Base-by-base conservation (phyloP, 2,329 filamentous ascomycete genomes). In the Paecilomyces niveus region DNA sequence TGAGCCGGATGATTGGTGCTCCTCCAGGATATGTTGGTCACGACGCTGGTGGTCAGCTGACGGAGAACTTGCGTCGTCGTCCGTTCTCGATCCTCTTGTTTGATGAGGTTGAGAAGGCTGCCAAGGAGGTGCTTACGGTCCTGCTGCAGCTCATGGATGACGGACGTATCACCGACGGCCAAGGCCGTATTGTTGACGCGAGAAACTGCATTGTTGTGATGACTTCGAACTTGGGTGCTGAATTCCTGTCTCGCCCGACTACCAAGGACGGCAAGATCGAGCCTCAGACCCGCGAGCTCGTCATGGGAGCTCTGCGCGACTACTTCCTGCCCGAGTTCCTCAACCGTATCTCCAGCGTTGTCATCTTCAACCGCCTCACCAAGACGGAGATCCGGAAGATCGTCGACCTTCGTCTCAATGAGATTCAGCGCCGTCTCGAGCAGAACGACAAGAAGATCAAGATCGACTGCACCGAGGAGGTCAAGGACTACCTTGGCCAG, bases 81-180 rank as follows among this genome's bases (percentile, higher is more conserved):
- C 94, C 94, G 0, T 99, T 99, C 83, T 97, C 94, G 0, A 99
- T 99, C 70, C 82, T 99, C 2, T 85, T 99, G 8, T 99, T 99
- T 67, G 94, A 99, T 67, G 94, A 99, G 76, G 91, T 97, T 15
- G 94, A 99, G 78, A 99, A 99, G 81, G 93, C 94, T 1, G 94
- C 94, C 62, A 99, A 99, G 80, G 94, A 99, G 78, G 86, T 99
- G 1, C 81, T 99, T 51, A 99, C 94, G 0, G 94, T 99, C 15
- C 85, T 99, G 39, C 85, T 99, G n/a, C 94, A 99, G 76, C 90
- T 99, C 70, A 97, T 99, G 92, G 94, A 99, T 69, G 94, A 99
- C 70, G 94, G 94, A 31, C 92, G 94, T 68, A 97, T 99, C 75
- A 99, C 94, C 13, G 94, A 99, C 71, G 94, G 94, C 54, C 95